Conservation (phyloP, 768 basidiomycete genomes). For the Tricholoma hemisulphureum region DNA sequence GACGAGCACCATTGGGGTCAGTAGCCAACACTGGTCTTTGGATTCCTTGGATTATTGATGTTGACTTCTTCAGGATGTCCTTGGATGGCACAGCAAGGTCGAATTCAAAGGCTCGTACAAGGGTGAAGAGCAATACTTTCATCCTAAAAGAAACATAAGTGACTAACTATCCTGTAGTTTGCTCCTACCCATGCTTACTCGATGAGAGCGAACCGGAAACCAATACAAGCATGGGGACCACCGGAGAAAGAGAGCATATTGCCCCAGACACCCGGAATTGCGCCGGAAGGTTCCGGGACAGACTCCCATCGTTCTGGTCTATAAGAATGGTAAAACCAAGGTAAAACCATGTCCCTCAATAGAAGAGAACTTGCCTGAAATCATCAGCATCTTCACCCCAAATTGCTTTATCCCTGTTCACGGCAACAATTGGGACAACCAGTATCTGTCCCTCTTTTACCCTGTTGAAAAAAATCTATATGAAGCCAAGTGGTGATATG, state of each 20-base stretch:
- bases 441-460: slow-evolving; percentile 45
- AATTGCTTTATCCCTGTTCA: slow-evolving; percentile 51
- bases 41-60: slow-evolving; percentile 29
- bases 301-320: slow-evolving; percentile 67
- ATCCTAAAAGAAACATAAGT: slow-evolving; percentile 16
- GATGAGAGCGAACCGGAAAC: slow-evolving; percentile 59
- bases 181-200: slow-evolving; percentile 35
- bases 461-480: slow-evolving; percentile 14
- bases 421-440: slow-evolving; percentile 46
- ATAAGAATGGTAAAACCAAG: neutral
- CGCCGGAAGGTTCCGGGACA: slow-evolving; percentile 40
- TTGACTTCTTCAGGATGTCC: slow-evolving; percentile 38
- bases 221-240: slow-evolving; percentile 65
- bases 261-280: slow-evolving; percentile 60
- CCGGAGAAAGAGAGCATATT: slow-evolving; percentile 61
- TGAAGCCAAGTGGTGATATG: neutral
- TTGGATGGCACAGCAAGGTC: slow-evolving; percentile 48
- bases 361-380: slow-evolving; percentile 46
- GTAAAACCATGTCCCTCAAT: neutral
- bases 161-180: neutral
- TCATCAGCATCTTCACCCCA: slow-evolving; percentile 65
- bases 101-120: slow-evolving; percentile 53
- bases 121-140: slow-evolving; percentile 44
- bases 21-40: slow-evolving; percentile 43
- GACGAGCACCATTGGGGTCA: slow-evolving; percentile 37